A percentile compares a stretch with the other conserved stretches of the same genome.
Conservation (phyloP, 192 early-diverging fungal species). For the Podila clonocystis region DNA sequence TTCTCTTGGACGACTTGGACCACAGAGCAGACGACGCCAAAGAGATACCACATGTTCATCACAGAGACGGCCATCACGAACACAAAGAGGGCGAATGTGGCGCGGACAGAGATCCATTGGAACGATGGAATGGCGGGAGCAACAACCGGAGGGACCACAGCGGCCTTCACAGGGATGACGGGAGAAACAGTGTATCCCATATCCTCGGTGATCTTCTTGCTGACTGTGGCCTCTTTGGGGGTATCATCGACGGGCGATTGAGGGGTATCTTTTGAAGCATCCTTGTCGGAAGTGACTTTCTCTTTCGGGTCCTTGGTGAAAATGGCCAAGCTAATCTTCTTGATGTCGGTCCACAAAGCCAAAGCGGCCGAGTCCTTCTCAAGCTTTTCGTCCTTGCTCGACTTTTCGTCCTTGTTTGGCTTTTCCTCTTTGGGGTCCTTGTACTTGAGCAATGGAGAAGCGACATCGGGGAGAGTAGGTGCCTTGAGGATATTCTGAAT, state of each 20-base stretch:
- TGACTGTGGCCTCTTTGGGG: background rate
- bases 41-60: constrained; percentile 31
- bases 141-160: background rate
- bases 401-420: background rate
- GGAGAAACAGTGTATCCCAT: background rate
- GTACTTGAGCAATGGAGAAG: background rate
- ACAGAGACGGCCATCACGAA: constrained; percentile 24
- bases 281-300: background rate
- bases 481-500: constrained; percentile 12
- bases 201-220: background rate
- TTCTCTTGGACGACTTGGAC: constrained; percentile 23
- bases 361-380: background rate
- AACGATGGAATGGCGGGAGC: no score
- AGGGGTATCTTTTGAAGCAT: no score
- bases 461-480: constrained; percentile 6
- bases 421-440: background rate
- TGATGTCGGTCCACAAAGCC: background rate
- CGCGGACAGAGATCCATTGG: background rate
- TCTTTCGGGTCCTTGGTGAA: background rate
- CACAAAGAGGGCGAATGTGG: constrained; percentile 9
- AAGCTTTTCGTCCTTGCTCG: background rate
- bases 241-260: no score
- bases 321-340: background rate
- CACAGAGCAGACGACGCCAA: constrained; percentile 11
- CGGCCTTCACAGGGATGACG: background rate